Conservation (phyloP, 768 basidiomycete genomes). For the Gloeopeniophorella convolvens region DNA sequence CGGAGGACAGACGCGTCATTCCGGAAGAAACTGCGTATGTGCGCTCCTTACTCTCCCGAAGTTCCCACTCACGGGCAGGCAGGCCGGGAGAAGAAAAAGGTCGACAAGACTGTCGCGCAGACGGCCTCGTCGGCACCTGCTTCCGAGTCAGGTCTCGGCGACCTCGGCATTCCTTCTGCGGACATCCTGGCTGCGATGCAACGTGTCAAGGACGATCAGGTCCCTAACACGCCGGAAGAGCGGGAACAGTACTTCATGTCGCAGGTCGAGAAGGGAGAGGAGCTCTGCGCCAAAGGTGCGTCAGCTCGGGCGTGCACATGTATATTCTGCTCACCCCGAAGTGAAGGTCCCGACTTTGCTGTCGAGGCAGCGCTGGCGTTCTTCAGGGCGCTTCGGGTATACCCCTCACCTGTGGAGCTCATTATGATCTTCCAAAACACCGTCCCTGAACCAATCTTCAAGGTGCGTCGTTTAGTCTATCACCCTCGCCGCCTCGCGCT, state of each 20-base stretch:
- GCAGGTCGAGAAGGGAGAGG: conserved; percentile 84
- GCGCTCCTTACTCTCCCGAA: neutral
- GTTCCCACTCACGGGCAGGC: conserved; percentile 4
- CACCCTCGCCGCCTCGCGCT: neutral
- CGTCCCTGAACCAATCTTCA: conserved; percentile 73
- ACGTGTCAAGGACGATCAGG: conserved; percentile 59
- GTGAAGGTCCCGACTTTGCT: conserved; percentile 66
- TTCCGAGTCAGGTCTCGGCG: conserved; percentile 27
- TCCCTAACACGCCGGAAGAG: conserved; percentile 63
- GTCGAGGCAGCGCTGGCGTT: conserved; percentile 83
- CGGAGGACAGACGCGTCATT: conserved; percentile 83
- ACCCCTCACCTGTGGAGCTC: conserved; percentile 91
- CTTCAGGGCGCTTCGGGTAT: conserved; percentile 90
- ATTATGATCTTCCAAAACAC: conserved; percentile 94
- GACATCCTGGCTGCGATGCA: conserved; percentile 60
- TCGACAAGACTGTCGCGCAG: conserved; percentile 54
- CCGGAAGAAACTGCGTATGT: conserved; percentile 62
- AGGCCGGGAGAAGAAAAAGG: conserved; percentile 93
- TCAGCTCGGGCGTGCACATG: conserved; percentile 8
- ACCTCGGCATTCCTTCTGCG: conserved; percentile 36
- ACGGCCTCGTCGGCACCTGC: neutral
- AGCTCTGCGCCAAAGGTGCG: conserved; percentile 68
- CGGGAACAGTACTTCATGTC: conserved; percentile 90
- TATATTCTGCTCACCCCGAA: neutral
- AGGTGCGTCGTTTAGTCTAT: conserved; percentile 45